Conservation (phyloP, 2,329 filamentous ascomycete genomes). For the Cyanodermella asteris region DNA sequence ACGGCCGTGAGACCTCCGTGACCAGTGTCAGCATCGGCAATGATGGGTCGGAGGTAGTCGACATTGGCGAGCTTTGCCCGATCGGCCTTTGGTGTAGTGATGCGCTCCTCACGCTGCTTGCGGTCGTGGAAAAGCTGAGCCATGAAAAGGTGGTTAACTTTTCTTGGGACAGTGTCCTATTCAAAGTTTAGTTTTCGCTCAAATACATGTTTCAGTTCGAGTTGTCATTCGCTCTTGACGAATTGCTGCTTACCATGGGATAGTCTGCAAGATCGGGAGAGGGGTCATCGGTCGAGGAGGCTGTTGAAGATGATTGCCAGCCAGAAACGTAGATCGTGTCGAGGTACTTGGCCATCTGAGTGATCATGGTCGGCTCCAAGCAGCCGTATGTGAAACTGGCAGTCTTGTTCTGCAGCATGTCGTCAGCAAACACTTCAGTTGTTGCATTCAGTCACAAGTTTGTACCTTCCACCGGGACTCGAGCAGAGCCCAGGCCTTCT, state of each 20-base stretch:
- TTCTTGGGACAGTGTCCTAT: conserved; percentile 92
- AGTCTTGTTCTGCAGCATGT: conserved; percentile 41
- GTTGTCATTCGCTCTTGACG: neutral
- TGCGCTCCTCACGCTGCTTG: conserved; percentile 89
- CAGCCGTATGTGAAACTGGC: conserved; percentile 93
- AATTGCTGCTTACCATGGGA: conserved; percentile 45
- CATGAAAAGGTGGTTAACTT: conserved; percentile 93
- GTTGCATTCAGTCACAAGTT: conserved; percentile 1
- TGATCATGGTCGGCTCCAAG: conserved; percentile 93
- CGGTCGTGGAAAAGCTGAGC: conserved; percentile 98
- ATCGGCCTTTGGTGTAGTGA: conserved; percentile 51
- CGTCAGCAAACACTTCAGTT: conserved; percentile 1
- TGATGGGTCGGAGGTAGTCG: conserved; percentile 87
- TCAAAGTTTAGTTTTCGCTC: conserved; percentile 8
- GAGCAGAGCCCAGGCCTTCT: conserved; percentile 86
- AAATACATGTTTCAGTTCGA: conserved; percentile 2
- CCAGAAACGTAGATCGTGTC: conserved; percentile 98
- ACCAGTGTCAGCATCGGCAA: conserved; percentile 92
- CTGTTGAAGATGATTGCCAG: conserved; percentile 95
- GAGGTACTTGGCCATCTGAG: conserved; percentile 97
- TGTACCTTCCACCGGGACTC: conserved; percentile 67
- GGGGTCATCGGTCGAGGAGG: conserved; percentile 83
- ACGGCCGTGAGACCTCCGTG: conserved; percentile 95
- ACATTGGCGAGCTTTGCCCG: conserved; percentile 55
- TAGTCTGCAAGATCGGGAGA: conserved; percentile 97